Evolutionary conservation across 2,329 filamentous ascomycete genomes (phyloP).

Genomic region (Verticillium longisporum): DNA sequence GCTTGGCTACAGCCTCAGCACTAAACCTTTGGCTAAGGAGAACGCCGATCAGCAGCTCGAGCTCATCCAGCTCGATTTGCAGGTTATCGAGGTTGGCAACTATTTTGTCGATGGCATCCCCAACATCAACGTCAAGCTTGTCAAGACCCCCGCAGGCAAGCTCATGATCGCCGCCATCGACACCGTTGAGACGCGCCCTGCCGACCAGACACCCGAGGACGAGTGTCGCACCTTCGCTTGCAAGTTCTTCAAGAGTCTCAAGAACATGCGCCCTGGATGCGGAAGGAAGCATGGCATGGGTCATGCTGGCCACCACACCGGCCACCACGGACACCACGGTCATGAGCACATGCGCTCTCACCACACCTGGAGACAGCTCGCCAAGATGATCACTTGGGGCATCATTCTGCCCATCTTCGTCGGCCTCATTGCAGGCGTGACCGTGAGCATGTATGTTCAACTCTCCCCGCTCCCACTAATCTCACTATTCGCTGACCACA

Average conservation of each 20-base stretch:
- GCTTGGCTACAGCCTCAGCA: slow-evolving; percentile 43
- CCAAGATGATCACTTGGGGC: slow-evolving; percentile 52
- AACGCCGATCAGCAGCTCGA: slow-evolving; percentile 45
- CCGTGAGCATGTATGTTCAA: slow-evolving; percentile 52
- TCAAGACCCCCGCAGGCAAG: slow-evolving; percentile 50
- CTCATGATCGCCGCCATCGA: slow-evolving; percentile 47
- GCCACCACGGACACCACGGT: slow-evolving; percentile 14
- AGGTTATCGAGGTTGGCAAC: slow-evolving; percentile 53
- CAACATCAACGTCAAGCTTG: slow-evolving; percentile 52
- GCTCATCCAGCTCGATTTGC: slow-evolving; percentile 46
- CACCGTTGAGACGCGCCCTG: slow-evolving; percentile 9
- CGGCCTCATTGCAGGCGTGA: slow-evolving; percentile 62
- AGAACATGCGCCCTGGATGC: slow-evolving; percentile 28
- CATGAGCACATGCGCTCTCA: slow-evolving; percentile 21
- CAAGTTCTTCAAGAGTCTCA: slow-evolving; percentile 37
- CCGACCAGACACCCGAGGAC: slow-evolving; percentile 16
- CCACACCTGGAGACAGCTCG: slow-evolving; percentile 36
- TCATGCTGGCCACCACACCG: slow-evolving; percentile 17
- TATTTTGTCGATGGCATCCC: slow-evolving; percentile 48
- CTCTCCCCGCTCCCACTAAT: neutral
- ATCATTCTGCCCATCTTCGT: slow-evolving; percentile 62
- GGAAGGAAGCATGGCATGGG: slow-evolving; percentile 10
- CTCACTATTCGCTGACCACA: slow-evolving; percentile 12
- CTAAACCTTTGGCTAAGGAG: slow-evolving; percentile 35
- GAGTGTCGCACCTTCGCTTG: slow-evolving; percentile 42